Evolutionary conservation across 176 grass and related monocot species (phyloP).

Genomic region (Elymus sibiricus): DNA sequence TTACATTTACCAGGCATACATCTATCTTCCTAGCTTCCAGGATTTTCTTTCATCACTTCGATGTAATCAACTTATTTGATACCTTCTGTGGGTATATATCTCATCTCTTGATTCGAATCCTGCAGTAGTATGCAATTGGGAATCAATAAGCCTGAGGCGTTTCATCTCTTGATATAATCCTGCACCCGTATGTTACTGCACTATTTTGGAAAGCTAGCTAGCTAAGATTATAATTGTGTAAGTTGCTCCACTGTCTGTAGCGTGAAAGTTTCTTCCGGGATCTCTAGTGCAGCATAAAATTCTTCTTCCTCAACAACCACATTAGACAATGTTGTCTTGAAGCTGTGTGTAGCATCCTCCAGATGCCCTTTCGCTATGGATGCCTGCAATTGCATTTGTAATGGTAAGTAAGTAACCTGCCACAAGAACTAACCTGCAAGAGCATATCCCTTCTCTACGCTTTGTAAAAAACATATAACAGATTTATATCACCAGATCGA

Average conservation of each 20-base stretch:
- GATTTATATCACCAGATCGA: neutral
- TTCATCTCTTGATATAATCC: constrained; percentile 5
- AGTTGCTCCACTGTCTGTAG: constrained; percentile 44
- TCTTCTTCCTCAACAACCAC: constrained; percentile 29
- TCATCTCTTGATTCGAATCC: neutral
- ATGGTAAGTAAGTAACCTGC: neutral
- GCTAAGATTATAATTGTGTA: neutral
- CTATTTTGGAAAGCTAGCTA: neutral
- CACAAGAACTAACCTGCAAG: neutral
- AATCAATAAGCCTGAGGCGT: neutral
- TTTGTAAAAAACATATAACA: neutral
- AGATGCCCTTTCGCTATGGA: constrained; percentile 60
- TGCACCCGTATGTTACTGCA: neutral
- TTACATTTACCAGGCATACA: neutral
- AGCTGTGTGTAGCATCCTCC: constrained; percentile 43
- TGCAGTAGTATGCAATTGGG: neutral
- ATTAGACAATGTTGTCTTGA: constrained; percentile 26
- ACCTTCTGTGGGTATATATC: neutral
- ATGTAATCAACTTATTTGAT: neutral
- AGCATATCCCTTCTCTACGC: neutral
- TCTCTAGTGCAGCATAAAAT: constrained; percentile 5
- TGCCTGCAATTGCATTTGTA: constrained; percentile 45
- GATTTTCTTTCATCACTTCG: neutral
- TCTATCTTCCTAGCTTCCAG: neutral
- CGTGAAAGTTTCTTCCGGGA: constrained; percentile 45